These are phyloP conservation scores for Neurospora sp. DNA, from an alignment of 495 filamentous ascomycete species.

Conservation along the genomic window DNA sequence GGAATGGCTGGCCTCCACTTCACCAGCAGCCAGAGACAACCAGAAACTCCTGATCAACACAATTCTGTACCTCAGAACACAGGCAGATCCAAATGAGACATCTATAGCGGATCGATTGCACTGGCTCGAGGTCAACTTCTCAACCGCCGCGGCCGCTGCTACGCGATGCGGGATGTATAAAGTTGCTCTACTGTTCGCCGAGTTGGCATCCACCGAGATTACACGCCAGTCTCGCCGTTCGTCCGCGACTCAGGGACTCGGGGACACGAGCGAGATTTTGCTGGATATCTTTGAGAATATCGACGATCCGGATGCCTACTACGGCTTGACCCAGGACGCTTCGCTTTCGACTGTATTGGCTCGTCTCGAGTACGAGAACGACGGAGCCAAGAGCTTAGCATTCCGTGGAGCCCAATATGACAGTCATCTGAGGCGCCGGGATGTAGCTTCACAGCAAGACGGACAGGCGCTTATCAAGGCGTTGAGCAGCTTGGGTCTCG, in stretches of 20 bases:
- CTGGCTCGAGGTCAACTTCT: slow-evolving; percentile 80
- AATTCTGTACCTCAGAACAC: slow-evolving; percentile 81
- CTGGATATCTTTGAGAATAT: slow-evolving; percentile 79
- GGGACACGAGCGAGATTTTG: slow-evolving; percentile 54
- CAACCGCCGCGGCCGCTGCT: slow-evolving; percentile 66
- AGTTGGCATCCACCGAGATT: slow-evolving; percentile 52
- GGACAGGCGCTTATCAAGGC: slow-evolving; percentile 48
- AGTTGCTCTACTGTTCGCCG: slow-evolving; percentile 73
- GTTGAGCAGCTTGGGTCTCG: slow-evolving; percentile 54
- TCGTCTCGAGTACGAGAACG: slow-evolving; percentile 81
- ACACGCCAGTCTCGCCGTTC: slow-evolving; percentile 54
- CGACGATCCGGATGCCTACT: slow-evolving; percentile 92
- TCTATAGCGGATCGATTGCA: slow-evolving; percentile 67
- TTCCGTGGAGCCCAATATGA: slow-evolving; percentile 91
- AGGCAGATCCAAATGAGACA: slow-evolving; percentile 59
- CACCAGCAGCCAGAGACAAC: slow-evolving; percentile 34
- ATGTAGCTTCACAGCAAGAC: slow-evolving; percentile 31
- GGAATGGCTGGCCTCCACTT: slow-evolving; percentile 37
- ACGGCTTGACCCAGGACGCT: slow-evolving; percentile 76
- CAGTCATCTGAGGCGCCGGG: slow-evolving; percentile 55
- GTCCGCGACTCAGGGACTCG: slow-evolving; percentile 43
- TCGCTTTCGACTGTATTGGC: slow-evolving; percentile 67
- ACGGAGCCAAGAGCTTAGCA: slow-evolving; percentile 78
- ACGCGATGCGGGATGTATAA: slow-evolving; percentile 74
- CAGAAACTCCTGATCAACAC: slow-evolving; percentile 58